Conservation (phyloP, 2,329 filamentous ascomycete genomes). For the Neobulgaria alba region DNA sequence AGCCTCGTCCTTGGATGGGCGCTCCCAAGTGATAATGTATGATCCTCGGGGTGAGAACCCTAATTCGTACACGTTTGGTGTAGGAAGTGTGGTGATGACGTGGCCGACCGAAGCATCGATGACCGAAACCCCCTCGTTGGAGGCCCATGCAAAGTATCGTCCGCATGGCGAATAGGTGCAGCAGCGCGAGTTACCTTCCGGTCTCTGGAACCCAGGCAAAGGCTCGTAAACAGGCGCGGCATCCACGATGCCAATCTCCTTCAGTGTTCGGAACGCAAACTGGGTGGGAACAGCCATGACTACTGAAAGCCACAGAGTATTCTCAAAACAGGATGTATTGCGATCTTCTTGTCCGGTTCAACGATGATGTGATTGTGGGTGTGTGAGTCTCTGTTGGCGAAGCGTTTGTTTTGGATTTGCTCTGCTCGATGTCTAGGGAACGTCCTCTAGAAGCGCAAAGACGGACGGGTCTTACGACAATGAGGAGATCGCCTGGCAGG, state of each 20-base stretch:
- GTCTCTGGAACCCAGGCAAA: slow-evolving; percentile 74
- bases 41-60: slow-evolving; percentile 89
- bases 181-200: slow-evolving; percentile 90
- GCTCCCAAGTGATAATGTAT: slow-evolving; percentile 95
- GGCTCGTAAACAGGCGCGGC: slow-evolving; percentile 80
- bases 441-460: slow-evolving; percentile 10
- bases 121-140: slow-evolving; percentile 76
- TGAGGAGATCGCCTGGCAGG: slow-evolving; percentile 9
- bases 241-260: slow-evolving; percentile 90
- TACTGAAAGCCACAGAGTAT: slow-evolving; percentile 68
- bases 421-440: neutral
- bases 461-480: slow-evolving; percentile 7
- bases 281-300: slow-evolving; percentile 90
- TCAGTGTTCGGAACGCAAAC: slow-evolving; percentile 95
- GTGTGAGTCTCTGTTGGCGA: slow-evolving; percentile 12
- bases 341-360: slow-evolving; percentile 19
- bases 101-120: slow-evolving; percentile 72
- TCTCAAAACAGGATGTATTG: slow-evolving; percentile 16
- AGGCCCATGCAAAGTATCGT: slow-evolving; percentile 92
- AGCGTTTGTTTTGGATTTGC: neutral
- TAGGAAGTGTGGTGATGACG: slow-evolving; percentile 64
- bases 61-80: slow-evolving; percentile 84
- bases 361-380: slow-evolving; percentile 4
- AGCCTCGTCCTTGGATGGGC: slow-evolving; percentile 82
- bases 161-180: slow-evolving; percentile 93